Conservation (phyloP, 139 green algal species). For the Chlorella sp. region DNA sequence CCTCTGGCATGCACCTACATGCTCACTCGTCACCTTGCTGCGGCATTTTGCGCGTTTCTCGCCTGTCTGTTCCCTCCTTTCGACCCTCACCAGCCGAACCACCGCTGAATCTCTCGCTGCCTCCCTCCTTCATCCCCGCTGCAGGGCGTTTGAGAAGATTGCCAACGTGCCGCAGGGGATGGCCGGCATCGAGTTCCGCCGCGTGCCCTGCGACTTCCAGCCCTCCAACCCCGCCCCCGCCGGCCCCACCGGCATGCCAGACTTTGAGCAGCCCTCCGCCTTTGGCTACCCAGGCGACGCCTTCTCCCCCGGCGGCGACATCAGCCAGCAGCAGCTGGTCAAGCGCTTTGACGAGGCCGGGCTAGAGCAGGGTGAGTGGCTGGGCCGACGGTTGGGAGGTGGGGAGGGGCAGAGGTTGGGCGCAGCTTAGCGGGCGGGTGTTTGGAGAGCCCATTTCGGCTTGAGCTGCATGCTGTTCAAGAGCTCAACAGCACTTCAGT, state of each 20-base stretch:
- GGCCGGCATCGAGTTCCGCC: conserved; percentile 28
- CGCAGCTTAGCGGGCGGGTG: too few species aligned
- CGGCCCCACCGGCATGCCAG: not conserved
- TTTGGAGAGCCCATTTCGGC: too few species aligned
- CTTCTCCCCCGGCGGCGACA: not conserved
- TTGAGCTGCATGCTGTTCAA: too few species aligned
- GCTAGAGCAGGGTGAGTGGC: conserved; percentile 21
- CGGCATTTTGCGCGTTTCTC: too few species aligned
- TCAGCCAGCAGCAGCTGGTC: conserved; percentile 18
- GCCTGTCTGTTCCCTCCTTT: not conserved
- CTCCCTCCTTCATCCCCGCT: not conserved
- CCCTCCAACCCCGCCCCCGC: conserved; percentile 32
- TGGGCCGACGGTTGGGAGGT: too few species aligned
- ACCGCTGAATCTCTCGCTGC: too few species aligned
- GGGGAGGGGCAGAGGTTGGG: too few species aligned
- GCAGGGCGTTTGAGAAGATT: conserved; percentile 46
- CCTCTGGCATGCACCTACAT: too few species aligned
- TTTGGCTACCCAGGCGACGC: not conserved
- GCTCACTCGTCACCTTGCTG: too few species aligned
- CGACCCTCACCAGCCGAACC: not conserved
- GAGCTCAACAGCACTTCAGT: too few species aligned
- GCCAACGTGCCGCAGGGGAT: conserved; percentile 18
- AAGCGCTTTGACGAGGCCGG: conserved; percentile 38
- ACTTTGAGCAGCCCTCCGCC: not conserved
- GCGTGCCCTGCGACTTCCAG: conserved; percentile 35